Evolutionary conservation across 345 rosid genomes (phyloP).

Genomic region (Cardamine occulta): DNA sequence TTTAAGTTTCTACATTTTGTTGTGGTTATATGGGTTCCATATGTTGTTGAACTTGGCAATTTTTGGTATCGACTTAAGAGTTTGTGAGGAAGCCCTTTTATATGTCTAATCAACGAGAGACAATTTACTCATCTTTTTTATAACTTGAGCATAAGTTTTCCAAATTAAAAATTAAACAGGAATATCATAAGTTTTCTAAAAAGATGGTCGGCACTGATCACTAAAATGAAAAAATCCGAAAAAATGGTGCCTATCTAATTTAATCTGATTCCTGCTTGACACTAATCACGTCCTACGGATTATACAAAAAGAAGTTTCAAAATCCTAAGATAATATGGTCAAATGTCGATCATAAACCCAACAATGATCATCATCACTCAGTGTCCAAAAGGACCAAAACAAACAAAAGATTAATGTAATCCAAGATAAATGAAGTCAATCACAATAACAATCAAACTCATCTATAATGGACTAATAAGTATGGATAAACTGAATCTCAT

Average conservation of each 20-base stretch:
- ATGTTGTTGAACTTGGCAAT: neutral
- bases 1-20: constrained; percentile 6
- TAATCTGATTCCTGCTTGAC: neutral
- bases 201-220: neutral
- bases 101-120: neutral
- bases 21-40: neutral
- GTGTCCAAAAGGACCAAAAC: no score
- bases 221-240: neutral
- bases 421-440: no score
- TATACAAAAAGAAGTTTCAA: no score
- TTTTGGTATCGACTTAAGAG: constrained; percentile 3
- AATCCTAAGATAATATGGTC: neutral
- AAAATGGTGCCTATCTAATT: no score
- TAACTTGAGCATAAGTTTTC: neutral
- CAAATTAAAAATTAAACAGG: neutral
- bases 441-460: neutral
- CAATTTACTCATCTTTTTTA: neutral
- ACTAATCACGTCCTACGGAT: neutral
- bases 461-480: neutral
- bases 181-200: neutral
- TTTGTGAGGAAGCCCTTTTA: neutral
- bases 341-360: neutral
- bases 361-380: no score
- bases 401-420: no score
- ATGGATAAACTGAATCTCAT: neutral